Percentiles rank a stretch among this genome's conserved stretches.
Conservation (phyloP, 2,329 filamentous ascomycete species). For the Ceratocystis cacaofunesta region DNA sequence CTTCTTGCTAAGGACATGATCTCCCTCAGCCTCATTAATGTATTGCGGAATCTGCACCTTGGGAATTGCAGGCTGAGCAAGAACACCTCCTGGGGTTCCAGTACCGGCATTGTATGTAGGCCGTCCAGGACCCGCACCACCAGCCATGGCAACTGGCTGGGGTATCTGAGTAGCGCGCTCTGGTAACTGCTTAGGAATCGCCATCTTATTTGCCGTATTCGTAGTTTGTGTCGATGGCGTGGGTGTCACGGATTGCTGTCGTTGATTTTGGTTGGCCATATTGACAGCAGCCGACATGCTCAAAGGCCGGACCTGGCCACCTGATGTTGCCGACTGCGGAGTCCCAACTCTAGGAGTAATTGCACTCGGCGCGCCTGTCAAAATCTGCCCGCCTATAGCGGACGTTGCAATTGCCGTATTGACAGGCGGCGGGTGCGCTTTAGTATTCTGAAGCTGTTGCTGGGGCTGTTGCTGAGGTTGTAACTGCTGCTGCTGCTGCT, state of each 20-base stretch:
- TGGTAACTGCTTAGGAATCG: slow-evolving; percentile 65
- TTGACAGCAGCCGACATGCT: slow-evolving; percentile 37
- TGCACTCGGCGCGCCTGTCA: slow-evolving; percentile 35
- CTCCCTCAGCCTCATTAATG: slow-evolving; percentile 79
- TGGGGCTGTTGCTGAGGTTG: slow-evolving; percentile 19
- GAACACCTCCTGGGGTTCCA: slow-evolving; percentile 62
- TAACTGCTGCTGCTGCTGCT: neutral
- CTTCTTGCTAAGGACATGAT: slow-evolving; percentile 91
- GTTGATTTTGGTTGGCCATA: slow-evolving; percentile 31
- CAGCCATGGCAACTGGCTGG: slow-evolving; percentile 54
- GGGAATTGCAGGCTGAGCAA: slow-evolving; percentile 72
- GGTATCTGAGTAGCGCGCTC: slow-evolving; percentile 54
- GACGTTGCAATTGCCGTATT: slow-evolving; percentile 32
- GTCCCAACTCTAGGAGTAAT: slow-evolving; percentile 34
- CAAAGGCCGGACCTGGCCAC: slow-evolving; percentile 29
- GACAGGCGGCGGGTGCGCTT: slow-evolving; percentile 31
- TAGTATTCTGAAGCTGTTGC: slow-evolving; percentile 23
- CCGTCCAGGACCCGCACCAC: slow-evolving; percentile 48
- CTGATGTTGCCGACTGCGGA: slow-evolving; percentile 29
- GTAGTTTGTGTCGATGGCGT: slow-evolving; percentile 28
- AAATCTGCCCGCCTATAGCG: slow-evolving; percentile 27
- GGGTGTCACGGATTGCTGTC: slow-evolving; percentile 20
- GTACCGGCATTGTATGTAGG: slow-evolving; percentile 75
- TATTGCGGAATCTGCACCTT: slow-evolving; percentile 71
- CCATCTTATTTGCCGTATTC: slow-evolving; percentile 47